A percentile compares a stretch with the other conserved stretches of the same genome.
Conservation (phyloP, 768 basidiomycete genomes). For the Ramaria rubella region DNA sequence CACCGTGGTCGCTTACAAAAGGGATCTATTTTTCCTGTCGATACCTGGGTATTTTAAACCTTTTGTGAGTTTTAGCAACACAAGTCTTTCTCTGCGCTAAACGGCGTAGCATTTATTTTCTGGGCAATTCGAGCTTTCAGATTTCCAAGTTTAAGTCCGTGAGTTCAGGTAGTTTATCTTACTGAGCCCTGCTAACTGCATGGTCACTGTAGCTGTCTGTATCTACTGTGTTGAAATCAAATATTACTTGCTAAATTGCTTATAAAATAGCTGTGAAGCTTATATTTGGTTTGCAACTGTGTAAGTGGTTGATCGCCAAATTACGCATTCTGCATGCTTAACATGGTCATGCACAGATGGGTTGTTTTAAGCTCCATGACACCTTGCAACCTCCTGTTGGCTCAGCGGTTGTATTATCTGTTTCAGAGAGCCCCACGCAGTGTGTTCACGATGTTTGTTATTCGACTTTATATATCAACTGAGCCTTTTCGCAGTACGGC, state of each 20-base stretch:
- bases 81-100: background rate
- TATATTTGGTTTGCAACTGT: background rate
- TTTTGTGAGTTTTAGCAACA: background rate
- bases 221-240: background rate
- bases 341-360: background rate
- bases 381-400: background rate
- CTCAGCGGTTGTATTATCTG: background rate
- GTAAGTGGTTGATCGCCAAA: background rate
- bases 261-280: background rate
- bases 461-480: background rate
- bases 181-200: too few species aligned
- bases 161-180: background rate
- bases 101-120: background rate
- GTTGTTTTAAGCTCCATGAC: background rate
- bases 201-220: background rate
- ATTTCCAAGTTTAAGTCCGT: background rate
- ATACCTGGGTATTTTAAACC: background rate
- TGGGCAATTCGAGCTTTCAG: background rate
- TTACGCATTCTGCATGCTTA: background rate
- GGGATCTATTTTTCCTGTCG: background rate
- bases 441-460: background rate
- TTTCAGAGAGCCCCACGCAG: background rate
- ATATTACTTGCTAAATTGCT: background rate
- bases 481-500: background rate
- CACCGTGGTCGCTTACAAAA: background rate